Evolutionary conservation across 1,284 basidiomycete genomes (phyloP), one percentile per base, ranked within the genome.

Genomic region (Agroathelia rolfsii): DNA sequence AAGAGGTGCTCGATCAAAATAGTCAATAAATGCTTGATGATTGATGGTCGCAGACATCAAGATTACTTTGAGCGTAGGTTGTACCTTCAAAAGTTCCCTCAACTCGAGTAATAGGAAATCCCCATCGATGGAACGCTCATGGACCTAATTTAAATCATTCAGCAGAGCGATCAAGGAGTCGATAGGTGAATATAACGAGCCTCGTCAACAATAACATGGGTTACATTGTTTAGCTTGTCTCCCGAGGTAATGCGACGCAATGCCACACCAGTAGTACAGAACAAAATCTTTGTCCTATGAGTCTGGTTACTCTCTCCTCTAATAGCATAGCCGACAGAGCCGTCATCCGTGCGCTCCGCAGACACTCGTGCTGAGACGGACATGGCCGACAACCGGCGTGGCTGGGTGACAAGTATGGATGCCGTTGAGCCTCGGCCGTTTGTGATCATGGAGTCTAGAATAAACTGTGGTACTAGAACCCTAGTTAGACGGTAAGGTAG

Each of bases 201-300:
- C 66, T 96, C 92, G 48, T 96, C 93, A 9, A 96, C 86, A 28
- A 96, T 64, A 19, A 96, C 68, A 57, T 95, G 92, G 5, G 82
- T 83, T 29, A 93, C 70, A 29, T 73, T 69, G 16, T 66, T 53
- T 11, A 96, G 59, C 34, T 70, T 71, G 24, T 86, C 75, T 29
- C 88, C 88, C 8, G 66, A 65, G n/a, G 76, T 72, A 5, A 96
- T 58, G 9, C 89, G 70, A 35, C 89, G 68, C 20, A 96, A 66
- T 2, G 93, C 72, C 23, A 96, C 83, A 61, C 92, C 93, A 3
- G 89, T 96, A 0, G 92, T 96, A 48, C 89, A 90, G 50, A 95
- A 96, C 11, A 94, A 59, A 5, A 95, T 56, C 43, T 84, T 80
- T 2, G 86, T 90, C 21, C 68, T 66, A 13, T 63, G 60, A 5